phyloP scores from a whole-genome alignment of 2,329 filamentous ascomycete genomes.

The Botrytis sinoallii region DNA sequence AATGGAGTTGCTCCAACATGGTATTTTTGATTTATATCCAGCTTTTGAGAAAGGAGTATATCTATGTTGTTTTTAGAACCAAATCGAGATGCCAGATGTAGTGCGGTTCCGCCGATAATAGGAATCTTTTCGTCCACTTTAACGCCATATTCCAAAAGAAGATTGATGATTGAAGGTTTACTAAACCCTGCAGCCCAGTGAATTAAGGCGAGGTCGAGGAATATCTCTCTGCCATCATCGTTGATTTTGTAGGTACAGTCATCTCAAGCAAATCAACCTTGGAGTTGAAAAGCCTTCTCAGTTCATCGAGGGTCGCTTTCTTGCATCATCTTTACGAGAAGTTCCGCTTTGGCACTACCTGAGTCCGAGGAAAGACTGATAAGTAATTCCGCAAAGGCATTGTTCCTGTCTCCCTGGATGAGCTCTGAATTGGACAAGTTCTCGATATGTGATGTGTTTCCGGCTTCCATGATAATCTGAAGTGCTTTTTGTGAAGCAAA shows the following conservation, averaged over 20 bases:
- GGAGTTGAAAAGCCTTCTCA: background rate
- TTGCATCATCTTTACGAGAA: background rate
- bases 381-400: background rate
- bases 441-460: background rate
- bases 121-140: too few species aligned
- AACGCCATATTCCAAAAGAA: background rate
- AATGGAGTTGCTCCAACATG: background rate
- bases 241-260: background rate
- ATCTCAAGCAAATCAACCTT: background rate
- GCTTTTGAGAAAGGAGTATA: background rate
- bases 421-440: background rate
- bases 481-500: background rate
- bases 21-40: background rate
- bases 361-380: background rate
- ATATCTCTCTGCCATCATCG: fast-evolving
- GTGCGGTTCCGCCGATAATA: too few species aligned
- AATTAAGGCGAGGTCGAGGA: background rate
- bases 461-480: background rate
- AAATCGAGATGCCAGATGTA: too few species aligned
- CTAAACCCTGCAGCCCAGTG: background rate
- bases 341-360: background rate
- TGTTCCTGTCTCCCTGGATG: background rate
- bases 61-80: too few species aligned
- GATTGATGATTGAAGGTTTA: background rate
- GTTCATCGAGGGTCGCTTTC: background rate